A percentile compares a stretch with the other conserved stretches of the same genome.
Evolutionary conservation across 768 basidiomycete genomes (phyloP).

Genomic region (Botryobasidium botryosum): DNA sequence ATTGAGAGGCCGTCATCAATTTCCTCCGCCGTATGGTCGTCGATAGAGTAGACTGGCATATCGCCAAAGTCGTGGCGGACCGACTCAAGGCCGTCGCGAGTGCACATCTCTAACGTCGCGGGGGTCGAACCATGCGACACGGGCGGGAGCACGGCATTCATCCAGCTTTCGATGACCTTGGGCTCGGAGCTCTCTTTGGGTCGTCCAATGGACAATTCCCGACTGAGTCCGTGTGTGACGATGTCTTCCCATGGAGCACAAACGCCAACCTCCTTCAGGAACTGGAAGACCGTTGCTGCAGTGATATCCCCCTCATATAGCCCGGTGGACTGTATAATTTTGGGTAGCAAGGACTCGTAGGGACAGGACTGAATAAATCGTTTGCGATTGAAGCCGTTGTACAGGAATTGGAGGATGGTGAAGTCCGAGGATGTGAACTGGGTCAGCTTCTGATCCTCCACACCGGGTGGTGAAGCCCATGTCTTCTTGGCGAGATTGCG

Average conservation of each 20-base stretch:
- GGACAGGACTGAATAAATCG: conserved; percentile 40
- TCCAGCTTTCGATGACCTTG: background rate
- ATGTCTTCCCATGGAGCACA: conserved; percentile 70
- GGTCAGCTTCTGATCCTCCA: background rate
- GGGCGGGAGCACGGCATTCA: background rate
- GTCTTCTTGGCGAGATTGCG: background rate
- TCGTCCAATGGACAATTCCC: background rate
- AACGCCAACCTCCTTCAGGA: conserved; percentile 56
- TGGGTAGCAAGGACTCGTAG: conserved; percentile 32
- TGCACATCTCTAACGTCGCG: conserved; percentile 15
- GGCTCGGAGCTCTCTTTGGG: conserved; percentile 5
- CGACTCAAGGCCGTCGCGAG: conserved; percentile 27
- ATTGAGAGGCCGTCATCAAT: conserved; percentile 89
- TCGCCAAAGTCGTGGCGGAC: conserved; percentile 78
- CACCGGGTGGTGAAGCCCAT: conserved; percentile 2
- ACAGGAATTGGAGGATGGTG: conserved; percentile 18
- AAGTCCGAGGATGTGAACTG: conserved; percentile 12
- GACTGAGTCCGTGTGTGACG: conserved; percentile 20
- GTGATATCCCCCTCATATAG: conserved; percentile 20
- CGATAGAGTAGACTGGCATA: conserved; percentile 71
- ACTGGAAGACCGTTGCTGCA: conserved; percentile 19
- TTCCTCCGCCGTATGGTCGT: conserved; percentile 62
- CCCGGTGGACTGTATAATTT: conserved; percentile 41
- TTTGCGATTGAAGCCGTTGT: conserved; percentile 16
- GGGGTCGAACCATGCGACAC: conserved; percentile 6